Conservation (phyloP, 2,329 filamentous ascomycete genomes). For the Geosmithia flava region DNA sequence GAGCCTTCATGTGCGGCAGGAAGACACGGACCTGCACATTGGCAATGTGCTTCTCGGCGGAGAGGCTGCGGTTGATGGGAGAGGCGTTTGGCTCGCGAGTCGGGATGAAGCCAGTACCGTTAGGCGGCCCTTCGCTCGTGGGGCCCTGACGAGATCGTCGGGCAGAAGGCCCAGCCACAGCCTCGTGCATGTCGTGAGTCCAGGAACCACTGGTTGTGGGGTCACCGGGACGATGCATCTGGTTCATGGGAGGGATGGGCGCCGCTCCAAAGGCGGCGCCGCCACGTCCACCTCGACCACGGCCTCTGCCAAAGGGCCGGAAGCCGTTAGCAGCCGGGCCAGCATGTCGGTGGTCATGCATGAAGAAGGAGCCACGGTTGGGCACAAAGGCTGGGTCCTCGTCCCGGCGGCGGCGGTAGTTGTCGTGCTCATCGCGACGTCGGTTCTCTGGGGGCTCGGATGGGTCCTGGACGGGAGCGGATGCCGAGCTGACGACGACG, state of each 20-base stretch:
- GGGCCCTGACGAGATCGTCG: constrained; percentile 29
- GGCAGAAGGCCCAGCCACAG: constrained; percentile 33
- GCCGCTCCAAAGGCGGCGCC: constrained; percentile 20
- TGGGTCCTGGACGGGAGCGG: constrained; percentile 28
- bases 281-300: constrained; percentile 49
- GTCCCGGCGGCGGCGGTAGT: constrained; percentile 78
- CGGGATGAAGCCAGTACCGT: constrained; percentile 40
- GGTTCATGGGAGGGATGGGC: neutral
- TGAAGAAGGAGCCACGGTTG: constrained; percentile 89
- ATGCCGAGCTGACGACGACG: constrained; percentile 42
- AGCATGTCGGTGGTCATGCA: constrained; percentile 82
- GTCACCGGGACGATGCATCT: constrained; percentile 34
- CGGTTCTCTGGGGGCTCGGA: constrained; percentile 53
- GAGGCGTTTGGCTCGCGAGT: constrained; percentile 45
- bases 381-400: constrained; percentile 89
- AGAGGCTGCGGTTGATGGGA: constrained; percentile 66
- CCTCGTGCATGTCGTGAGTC: constrained; percentile 92
- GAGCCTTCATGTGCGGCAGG: constrained; percentile 61
- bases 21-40: constrained; percentile 77
- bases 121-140: constrained; percentile 36
- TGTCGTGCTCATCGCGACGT: constrained; percentile 76
- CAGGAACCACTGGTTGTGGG: constrained; percentile 63
- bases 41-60: constrained; percentile 70
- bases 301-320: constrained; percentile 55
- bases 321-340: constrained; percentile 70